Percentiles rank a stretch among this genome's conserved stretches.
Conservation (phyloP, 768 basidiomycete genomes). For the Psilocybe cubensis region DNA sequence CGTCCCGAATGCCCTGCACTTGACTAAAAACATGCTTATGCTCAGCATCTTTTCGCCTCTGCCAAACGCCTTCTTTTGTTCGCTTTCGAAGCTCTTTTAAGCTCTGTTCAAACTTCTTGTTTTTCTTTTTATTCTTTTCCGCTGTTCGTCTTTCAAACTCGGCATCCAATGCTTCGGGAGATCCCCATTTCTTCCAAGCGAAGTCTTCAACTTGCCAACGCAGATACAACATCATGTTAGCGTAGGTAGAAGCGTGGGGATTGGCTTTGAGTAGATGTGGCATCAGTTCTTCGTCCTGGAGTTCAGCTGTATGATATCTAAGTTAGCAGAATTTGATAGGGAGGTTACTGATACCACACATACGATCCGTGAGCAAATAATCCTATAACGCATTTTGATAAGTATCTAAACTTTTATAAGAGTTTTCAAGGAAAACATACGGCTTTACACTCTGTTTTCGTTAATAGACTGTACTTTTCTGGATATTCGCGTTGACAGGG, state of each 20-base stretch:
- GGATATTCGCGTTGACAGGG: constrained; percentile 88
- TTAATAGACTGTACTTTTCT: constrained; percentile 92
- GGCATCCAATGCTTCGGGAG: constrained; percentile 84
- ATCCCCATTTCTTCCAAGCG: constrained; percentile 98
- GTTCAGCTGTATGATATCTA: constrained; percentile 66
- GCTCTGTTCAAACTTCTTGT: constrained; percentile 93
- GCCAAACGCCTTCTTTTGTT: constrained; percentile 91
- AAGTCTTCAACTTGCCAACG: constrained; percentile 94
- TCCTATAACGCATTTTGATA: constrained; percentile 54
- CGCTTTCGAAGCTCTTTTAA: constrained; percentile 81
- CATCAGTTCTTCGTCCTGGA: constrained; percentile 88
- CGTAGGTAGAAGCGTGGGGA: constrained; percentile 92
- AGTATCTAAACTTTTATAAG: background rate
- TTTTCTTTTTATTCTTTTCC: constrained; percentile 89
- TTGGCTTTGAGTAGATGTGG: constrained; percentile 95
- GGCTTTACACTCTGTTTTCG: constrained; percentile 98
- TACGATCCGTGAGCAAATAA: constrained; percentile 93
- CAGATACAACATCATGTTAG: constrained; percentile 99
- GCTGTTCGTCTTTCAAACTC: constrained; percentile 81
- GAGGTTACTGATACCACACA: constrained; percentile 40
- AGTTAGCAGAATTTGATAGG: background rate
- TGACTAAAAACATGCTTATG: constrained; percentile 85
- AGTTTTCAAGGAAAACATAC: constrained; percentile 41
- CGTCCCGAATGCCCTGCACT: constrained; percentile 55
- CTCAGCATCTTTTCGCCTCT: constrained; percentile 82